Evolutionary conservation across 371 early-diverging fungal genomes (phyloP).

Genomic region (Mucor mucedo): DNA sequence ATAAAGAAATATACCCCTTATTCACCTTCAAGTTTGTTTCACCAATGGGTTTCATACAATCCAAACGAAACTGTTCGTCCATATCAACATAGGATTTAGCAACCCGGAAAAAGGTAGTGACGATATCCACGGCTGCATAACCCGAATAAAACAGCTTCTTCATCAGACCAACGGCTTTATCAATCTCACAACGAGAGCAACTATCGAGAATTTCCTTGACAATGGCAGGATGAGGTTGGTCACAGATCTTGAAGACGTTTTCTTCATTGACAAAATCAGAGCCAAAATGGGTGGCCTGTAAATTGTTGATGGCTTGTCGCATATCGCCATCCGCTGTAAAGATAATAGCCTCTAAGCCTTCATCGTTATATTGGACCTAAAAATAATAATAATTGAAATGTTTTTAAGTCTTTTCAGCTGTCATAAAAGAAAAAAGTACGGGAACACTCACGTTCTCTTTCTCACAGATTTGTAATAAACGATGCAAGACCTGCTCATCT

Average conservation of each 20-base stretch:
- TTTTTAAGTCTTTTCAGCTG: neutral
- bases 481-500: slow-evolving; percentile 75
- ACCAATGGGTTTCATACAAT: slow-evolving; percentile 76
- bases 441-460: slow-evolving; percentile 75
- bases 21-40: neutral
- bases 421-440: too few species aligned
- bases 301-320: slow-evolving; percentile 98
- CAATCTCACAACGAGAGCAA: slow-evolving; percentile 72
- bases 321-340: slow-evolving; percentile 99
- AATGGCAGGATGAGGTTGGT: slow-evolving; percentile 91
- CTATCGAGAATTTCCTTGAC: slow-evolving; percentile 73
- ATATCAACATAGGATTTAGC: slow-evolving; percentile 63
- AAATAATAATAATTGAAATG: neutral
- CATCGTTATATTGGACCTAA: slow-evolving; percentile 80
- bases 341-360: slow-evolving; percentile 92
- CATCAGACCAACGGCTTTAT: slow-evolving; percentile 72
- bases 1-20: neutral
- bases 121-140: slow-evolving; percentile 89
- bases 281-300: slow-evolving; percentile 92
- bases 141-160: slow-evolving; percentile 81
- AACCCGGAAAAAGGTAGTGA: slow-evolving; percentile 90
- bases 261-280: slow-evolving; percentile 84
- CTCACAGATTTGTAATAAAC: slow-evolving; percentile 85
- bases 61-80: slow-evolving; percentile 64
- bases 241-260: slow-evolving; percentile 95